A percentile compares a stretch with the other conserved stretches of the same genome.
Conservation (phyloP, 1,284 basidiomycete genomes). For the Cryptococcus sp. region DNA sequence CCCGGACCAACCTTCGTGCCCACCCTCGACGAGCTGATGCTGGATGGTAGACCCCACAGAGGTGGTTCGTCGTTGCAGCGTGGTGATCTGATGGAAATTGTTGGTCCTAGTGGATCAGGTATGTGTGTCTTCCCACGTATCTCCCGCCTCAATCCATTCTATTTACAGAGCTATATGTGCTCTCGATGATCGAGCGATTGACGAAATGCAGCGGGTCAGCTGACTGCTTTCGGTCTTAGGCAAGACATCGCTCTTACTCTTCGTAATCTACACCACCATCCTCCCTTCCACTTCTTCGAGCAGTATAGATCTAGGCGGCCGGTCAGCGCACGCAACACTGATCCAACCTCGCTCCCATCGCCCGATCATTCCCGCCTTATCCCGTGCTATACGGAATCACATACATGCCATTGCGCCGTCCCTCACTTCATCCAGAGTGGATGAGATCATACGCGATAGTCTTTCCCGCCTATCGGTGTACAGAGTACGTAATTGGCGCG, state of each 20-base stretch:
- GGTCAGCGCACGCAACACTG: constrained; percentile 27
- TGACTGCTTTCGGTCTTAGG: constrained; percentile 18
- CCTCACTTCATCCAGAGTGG: constrained; percentile 6
- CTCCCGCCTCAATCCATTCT: not conserved
- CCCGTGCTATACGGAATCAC: constrained; percentile 30
- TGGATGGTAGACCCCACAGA: constrained; percentile 29
- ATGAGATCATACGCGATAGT: constrained; percentile 16
- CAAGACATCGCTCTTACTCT: constrained; percentile 32
- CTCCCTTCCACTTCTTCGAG: constrained; percentile 29
- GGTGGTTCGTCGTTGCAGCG: constrained; percentile 42
- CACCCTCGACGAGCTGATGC: constrained; percentile 39
- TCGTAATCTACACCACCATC: constrained; percentile 39
- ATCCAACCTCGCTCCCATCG: constrained; percentile 34
- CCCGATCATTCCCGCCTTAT: constrained; percentile 21
- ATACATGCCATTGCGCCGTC: constrained; percentile 15
- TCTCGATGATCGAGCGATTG: no score
- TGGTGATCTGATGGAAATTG: constrained; percentile 50
- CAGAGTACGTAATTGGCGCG: constrained; percentile 24
- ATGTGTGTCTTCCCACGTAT: constrained; percentile 20
- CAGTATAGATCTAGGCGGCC: constrained; percentile 37
- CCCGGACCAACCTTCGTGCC: constrained; percentile 48
- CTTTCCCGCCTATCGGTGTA: constrained; percentile 29
- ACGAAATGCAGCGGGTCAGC: not conserved
- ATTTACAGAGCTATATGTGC: no score
- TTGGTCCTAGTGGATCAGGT: constrained; percentile 48